A percentile compares a stretch with the other conserved stretches of the same genome.
These are phyloP conservation scores for Rhododendron kiyosumense DNA, from an alignment of 148 eudicot genomes.

Conservation along the genomic window DNA sequence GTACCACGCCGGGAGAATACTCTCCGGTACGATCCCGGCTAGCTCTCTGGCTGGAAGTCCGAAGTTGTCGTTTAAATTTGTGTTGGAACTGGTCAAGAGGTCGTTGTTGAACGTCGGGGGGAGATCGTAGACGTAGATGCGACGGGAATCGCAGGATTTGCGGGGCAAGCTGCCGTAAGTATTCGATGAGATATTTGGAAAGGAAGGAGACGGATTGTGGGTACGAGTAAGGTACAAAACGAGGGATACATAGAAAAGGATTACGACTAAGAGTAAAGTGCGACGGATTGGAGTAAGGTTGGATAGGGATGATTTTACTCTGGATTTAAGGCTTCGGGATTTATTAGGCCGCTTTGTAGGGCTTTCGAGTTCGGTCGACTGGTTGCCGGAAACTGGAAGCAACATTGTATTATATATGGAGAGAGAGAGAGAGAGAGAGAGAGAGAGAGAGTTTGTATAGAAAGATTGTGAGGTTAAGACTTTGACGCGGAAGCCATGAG, in stretches of 20 bases:
- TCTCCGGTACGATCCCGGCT: constrained; percentile 28
- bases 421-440: background rate
- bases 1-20: constrained; percentile 37
- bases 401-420: background rate
- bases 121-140: background rate
- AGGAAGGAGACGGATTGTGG: constrained; percentile 13
- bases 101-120: constrained; percentile 37
- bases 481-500: too few relatives aligned
- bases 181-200: background rate
- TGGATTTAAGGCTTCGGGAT: background rate
- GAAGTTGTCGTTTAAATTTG: constrained; percentile 50
- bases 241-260: background rate
- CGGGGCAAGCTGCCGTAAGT: background rate
- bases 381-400: background rate
- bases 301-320: background rate
- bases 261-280: background rate
- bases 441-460: background rate
- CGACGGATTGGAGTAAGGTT: background rate
- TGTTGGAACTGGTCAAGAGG: constrained; percentile 39
- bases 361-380: background rate
- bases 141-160: constrained; percentile 36
- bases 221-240: background rate
- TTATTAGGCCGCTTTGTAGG: background rate
- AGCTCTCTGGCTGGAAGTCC: constrained; percentile 37
- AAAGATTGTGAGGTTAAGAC: too few relatives aligned